Conservation (phyloP, 2,329 filamentous ascomycete species). For the Phaeoacremonium minimum region DNA sequence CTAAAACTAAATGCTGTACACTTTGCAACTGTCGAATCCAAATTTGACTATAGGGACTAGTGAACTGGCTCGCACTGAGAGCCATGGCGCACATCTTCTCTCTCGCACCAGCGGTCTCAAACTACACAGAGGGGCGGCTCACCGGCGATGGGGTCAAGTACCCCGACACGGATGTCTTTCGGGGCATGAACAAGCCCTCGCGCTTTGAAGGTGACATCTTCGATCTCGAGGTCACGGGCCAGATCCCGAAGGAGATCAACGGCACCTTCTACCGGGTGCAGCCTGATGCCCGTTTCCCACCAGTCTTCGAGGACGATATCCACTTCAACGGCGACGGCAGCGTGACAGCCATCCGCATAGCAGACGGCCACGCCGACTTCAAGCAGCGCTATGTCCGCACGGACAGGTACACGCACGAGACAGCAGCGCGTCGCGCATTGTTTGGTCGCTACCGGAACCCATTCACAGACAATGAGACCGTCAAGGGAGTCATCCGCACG, state of each 20-base stretch:
- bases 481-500: slow-evolving; percentile 50
- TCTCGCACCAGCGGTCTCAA: slow-evolving; percentile 22
- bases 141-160: slow-evolving; percentile 22
- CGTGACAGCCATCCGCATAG: slow-evolving; percentile 34
- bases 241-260: slow-evolving; percentile 36
- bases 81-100: slow-evolving; percentile 30
- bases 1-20: slow-evolving; percentile 6
- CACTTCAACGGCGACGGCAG: slow-evolving; percentile 29
- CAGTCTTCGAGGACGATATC: slow-evolving; percentile 46
- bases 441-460: slow-evolving; percentile 56
- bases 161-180: slow-evolving; percentile 25
- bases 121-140: slow-evolving; percentile 24
- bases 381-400: slow-evolving; percentile 38
- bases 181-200: slow-evolving; percentile 30
- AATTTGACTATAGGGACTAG: no score
- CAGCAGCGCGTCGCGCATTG: slow-evolving; percentile 25
- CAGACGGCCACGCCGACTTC: slow-evolving; percentile 32
- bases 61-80: no score
- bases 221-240: slow-evolving; percentile 34
- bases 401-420: slow-evolving; percentile 24
- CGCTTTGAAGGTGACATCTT: slow-evolving; percentile 27
- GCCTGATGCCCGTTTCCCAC: slow-evolving; percentile 50
- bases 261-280: slow-evolving; percentile 46
- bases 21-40: no score
- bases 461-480: slow-evolving; percentile 50